These are phyloP conservation scores for Garcia nutans DNA, from an alignment of 345 rosid genomes.

Conservation along the genomic window DNA sequence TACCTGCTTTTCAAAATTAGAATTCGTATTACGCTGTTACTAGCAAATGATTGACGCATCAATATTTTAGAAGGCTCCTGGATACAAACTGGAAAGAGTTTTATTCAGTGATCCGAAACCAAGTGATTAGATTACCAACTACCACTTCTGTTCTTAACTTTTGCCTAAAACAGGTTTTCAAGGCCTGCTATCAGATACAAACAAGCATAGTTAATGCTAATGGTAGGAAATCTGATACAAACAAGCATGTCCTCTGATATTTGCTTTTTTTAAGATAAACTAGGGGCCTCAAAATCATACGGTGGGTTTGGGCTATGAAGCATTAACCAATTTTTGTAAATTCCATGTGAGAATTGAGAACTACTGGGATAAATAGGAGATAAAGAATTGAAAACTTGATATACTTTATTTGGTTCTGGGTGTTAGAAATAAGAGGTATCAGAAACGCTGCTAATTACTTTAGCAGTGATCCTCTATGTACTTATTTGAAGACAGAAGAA, in stretches of 20 bases:
- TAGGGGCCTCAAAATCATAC: slow-evolving; percentile 5
- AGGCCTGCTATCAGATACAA: slow-evolving; percentile 20
- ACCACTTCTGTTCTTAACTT: background rate
- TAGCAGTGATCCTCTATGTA: background rate
- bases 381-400: background rate
- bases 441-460: background rate
- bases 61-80: slow-evolving; percentile 19
- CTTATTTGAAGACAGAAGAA: background rate
- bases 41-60: slow-evolving; percentile 20
- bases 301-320: background rate
- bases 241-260: slow-evolving; percentile 16
- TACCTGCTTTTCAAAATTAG: no score
- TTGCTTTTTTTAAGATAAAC: slow-evolving; percentile 11
- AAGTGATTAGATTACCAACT: background rate
- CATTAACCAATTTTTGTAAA: slow-evolving; percentile 4
- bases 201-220: slow-evolving; percentile 21
- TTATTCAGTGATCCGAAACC: background rate
- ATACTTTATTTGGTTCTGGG: background rate
- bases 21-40: background rate
- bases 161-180: background rate
- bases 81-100: background rate
- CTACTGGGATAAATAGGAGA: background rate
- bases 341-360: background rate
- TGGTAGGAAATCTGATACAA: slow-evolving; percentile 17
- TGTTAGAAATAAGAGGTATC: background rate